Base-by-base conservation (phyloP, 768 basidiomycete species). In the Asterophora parasitica region DNA sequence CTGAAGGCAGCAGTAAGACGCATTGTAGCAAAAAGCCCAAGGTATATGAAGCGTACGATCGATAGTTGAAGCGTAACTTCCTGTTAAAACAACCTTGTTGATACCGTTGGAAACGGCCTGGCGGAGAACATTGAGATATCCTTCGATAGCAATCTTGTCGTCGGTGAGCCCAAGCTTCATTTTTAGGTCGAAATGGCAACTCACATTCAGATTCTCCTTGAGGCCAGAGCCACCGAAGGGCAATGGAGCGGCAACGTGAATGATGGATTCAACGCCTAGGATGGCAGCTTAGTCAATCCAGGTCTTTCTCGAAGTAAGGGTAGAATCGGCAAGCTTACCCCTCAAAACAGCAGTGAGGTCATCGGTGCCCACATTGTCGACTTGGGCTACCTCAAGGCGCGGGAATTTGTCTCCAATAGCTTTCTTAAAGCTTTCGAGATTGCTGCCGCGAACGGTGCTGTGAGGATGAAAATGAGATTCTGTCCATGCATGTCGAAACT, bases 271-370 rank as follows among this genome's bases (percentile, higher is more conserved):
- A 11, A 77, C 69, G 10, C 42, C 53, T 57, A 10, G 16, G 20
- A n/a, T 26, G 32, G 28, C 19, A 6, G 38, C 17, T 4, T 13
- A 6, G 36, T 36, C 27, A 10, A 11, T 7, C 13, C 15, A 16
- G 23, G n/a, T 20, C 39, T 1, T 26, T 5, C 15, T n/a, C 11
- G 27, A 12, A n/a, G n/a, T n/a, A n/a, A n/a, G n/a, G n/a, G n/a
- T n/a, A n/a, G n/a, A n/a, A n/a, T n/a, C n/a, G 5, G 10, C 11
- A 16, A 23, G 33, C 7, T 19, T 35, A 16, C 71, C 74, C 57
- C 72, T 67, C 54, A 76, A 65, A 5, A 66, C 72, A 30, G 74
- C 72, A 44, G 75, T 70, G 51, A 77, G 73, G 23, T 61, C 53
- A n/a, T 52, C 58, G 6, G 48, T 48, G 10, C 44, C 42, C 28